Evolutionary conservation across 441 rosid genomes (phyloP), one percentile per base, ranked within the genome.

Genomic region (Mallotus japonicus): DNA sequence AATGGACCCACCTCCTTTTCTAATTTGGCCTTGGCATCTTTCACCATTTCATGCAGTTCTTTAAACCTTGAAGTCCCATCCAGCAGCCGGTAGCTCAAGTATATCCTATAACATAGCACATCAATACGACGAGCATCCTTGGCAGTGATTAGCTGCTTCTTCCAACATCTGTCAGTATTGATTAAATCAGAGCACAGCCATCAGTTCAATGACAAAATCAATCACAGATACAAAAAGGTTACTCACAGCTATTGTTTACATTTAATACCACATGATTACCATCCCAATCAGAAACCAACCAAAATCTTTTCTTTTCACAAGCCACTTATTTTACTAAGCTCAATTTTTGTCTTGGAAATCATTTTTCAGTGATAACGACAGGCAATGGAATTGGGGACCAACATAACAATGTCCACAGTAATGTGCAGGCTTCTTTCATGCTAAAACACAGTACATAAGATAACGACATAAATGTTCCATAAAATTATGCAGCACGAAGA

Each of bases 71-170:
- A 84, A 82, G 97, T 93, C 62, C 90, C 97, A 62, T 85, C 85
- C 24, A 96, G 88, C 72, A 96, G 91, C 77, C 97, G 86, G 81
- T 79, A 90, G 83, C 98, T 86, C 83, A 96, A 82, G 81, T 80
- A 88, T 78, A 96, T 92, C 81, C 99, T 90, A 80, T 87, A 84
- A 76, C 98, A 92, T 1, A 96, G 83, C 59, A 88, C 89, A 76
- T 96, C 99, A 65, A 93, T 76, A 56, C 99, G 81, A 12, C 99
- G 88, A 16, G 98, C 99, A 83, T 92, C 98, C 84, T 87, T 96
- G 20, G 99, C 97, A 62, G 85, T 81, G 68, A 72, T 72, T 28
- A 96, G 88, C 82, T 96, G 99, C 87, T 90, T 96, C 87, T 90
- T 93, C 97, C 97, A 92, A 79, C 81, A 89, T 69, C 99, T 95